phyloP scores from a whole-genome alignment of 805 yeast species.

The Candida nitratophila region DNA sequence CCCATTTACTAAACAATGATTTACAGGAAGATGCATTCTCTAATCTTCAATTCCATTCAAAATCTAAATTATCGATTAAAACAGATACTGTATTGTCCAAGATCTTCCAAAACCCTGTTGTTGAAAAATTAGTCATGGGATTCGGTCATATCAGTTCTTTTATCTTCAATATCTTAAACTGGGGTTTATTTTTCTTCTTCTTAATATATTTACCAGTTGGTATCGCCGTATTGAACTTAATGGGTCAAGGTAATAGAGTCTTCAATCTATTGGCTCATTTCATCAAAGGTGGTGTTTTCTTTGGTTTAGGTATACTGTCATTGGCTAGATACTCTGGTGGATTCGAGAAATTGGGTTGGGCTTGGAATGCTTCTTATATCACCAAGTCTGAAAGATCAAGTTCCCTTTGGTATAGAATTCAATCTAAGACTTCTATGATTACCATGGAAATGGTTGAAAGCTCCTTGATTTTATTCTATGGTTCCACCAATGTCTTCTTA shows the following conservation, averaged over 20 bases:
- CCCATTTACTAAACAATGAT: not conserved
- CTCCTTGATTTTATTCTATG: slow-evolving; percentile 77
- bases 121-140: slow-evolving; percentile 8
- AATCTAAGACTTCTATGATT: slow-evolving; percentile 35
- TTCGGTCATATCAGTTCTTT: slow-evolving; percentile 27
- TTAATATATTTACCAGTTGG: slow-evolving; percentile 49
- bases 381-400: slow-evolving; percentile 14
- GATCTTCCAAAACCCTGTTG: slow-evolving; percentile 24
- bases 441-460: slow-evolving; percentile 86
- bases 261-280: slow-evolving; percentile 89
- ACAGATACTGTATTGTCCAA: slow-evolving; percentile 29
- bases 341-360: slow-evolving; percentile 70
- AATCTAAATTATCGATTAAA: slow-evolving; percentile 5
- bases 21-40: not conserved
- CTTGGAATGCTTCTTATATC: slow-evolving; percentile 62
- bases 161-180: slow-evolving; percentile 47
- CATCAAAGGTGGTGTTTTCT: slow-evolving; percentile 91
- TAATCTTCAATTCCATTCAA: not conserved
- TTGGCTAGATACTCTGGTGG: slow-evolving; percentile 85
- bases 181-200: slow-evolving; percentile 57
- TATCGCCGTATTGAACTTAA: slow-evolving; percentile 55
- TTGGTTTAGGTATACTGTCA: slow-evolving; percentile 68
- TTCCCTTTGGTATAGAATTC: slow-evolving; percentile 30
- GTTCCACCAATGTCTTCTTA: slow-evolving; percentile 80
- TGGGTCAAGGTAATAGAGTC: slow-evolving; percentile 62